Evolutionary conservation across 2,329 filamentous ascomycete genomes (phyloP), one percentile per base, ranked within the genome.

Genomic region (Alternaria gansuensis): DNA sequence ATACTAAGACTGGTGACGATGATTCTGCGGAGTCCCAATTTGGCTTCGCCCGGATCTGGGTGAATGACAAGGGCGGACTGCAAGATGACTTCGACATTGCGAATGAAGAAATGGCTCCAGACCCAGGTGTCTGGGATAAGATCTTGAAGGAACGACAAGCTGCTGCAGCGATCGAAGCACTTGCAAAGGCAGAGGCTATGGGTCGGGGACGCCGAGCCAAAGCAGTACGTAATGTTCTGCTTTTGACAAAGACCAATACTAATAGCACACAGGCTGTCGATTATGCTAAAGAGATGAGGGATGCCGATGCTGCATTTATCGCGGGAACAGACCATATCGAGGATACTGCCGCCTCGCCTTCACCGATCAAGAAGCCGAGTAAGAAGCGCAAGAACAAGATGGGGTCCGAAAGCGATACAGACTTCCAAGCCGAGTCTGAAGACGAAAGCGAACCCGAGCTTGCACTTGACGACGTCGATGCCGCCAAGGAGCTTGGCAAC

Each of bases 1-100:
- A 91, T 64, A 91, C 88, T 0, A 83, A 84, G 54, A 81, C 84
- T 2, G 85, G 86, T 9, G 84, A 87, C 2, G 87, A 92, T 48
- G 82, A 84, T 45, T 85, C 86, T 0, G 87, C 88, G 0, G 91
- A 96, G 73, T 89, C 88, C 0, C 90, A 93, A 55, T 99, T 97
- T 75, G 92, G 90, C 4, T 92, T 95, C 77, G 94, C 94, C 37
- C 87, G 92, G 43, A 90, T 99, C 2, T 99, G 95, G 95, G 90
- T 90, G 4, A 96, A 96, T 69, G 90, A 96, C 34, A 86, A 87
- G 65, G 87, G 85, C 7, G 81, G 82, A 0, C 82, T 96, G 5
- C 84, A 88, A 48, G 88, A 90, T 17, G 83, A 86, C 24, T 74
- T 90, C 23, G 82, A 86, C 43, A 82, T 83, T 24, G 79, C 81